These are phyloP conservation scores for Metarhizium brunneum DNA, from an alignment of 2,329 filamentous ascomycete genomes.

Conservation along the genomic window DNA sequence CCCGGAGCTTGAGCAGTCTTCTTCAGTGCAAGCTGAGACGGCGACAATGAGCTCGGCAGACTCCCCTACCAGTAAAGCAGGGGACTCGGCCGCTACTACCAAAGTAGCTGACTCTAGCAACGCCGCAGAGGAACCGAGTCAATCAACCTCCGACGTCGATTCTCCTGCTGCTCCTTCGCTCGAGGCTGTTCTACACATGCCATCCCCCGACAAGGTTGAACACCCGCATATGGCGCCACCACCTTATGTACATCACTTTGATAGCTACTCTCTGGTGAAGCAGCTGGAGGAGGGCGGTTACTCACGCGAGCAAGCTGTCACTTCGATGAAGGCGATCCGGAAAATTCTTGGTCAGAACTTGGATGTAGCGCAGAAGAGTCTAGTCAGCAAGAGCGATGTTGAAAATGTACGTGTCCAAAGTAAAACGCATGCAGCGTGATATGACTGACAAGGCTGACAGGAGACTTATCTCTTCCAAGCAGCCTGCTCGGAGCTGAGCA, in stretches of 20 bases:
- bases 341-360: conserved; percentile 69
- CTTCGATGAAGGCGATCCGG: conserved; percentile 87
- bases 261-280: conserved; percentile 83
- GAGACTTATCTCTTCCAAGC: conserved; percentile 90
- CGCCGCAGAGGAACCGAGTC: background rate
- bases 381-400: conserved; percentile 85
- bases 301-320: conserved; percentile 64
- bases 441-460: conserved; percentile 20
- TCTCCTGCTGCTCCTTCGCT: conserved; percentile 27
- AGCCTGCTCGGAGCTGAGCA: conserved; percentile 83
- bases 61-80: background rate
- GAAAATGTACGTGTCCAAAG: conserved; percentile 53
- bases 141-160: conserved; percentile 6
- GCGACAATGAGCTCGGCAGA: background rate
- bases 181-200: conserved; percentile 41
- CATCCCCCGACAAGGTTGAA: conserved; percentile 33
- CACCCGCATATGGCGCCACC: conserved; percentile 62
- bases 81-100: background rate
- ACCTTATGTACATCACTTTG: conserved; percentile 91
- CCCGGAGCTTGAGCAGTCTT: background rate
- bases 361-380: conserved; percentile 65
- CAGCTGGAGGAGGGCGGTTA: conserved; percentile 69
- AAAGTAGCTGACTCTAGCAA: background rate
- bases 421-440: background rate
- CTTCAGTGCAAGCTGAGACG: background rate